Percentiles rank a stretch among this genome's conserved stretches.
phyloP scores from a whole-genome alignment of 345 rosid genomes.

The Schrenkiella parvula region DNA sequence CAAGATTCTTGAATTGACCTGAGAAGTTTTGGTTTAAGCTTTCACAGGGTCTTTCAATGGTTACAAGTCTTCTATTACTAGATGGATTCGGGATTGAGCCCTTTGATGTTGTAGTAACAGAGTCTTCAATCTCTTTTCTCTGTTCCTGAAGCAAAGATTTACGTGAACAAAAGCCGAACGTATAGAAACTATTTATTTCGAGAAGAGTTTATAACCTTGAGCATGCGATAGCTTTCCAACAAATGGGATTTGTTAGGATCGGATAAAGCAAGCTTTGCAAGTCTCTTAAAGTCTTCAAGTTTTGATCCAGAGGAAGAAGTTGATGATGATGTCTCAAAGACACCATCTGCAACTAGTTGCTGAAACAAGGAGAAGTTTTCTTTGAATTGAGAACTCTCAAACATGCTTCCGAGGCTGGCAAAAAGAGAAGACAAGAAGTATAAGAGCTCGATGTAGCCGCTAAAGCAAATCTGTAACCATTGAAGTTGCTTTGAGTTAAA shows the following conservation, averaged over 20 bases:
- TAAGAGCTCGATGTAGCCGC: conserved; percentile 3
- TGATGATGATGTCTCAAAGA: conserved; percentile 60
- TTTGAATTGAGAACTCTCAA: conserved; percentile 73
- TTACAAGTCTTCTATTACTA: conserved; percentile 23
- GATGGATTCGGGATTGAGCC: conserved; percentile 31
- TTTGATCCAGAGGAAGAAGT: conserved; percentile 44
- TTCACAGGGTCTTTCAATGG: conserved; percentile 50
- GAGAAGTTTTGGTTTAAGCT: conserved; percentile 49
- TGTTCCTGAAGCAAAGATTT: conserved; percentile 44
- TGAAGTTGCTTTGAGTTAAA: conserved; percentile 1
- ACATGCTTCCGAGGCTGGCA: conserved; percentile 76
- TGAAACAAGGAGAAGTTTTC: conserved; percentile 68
- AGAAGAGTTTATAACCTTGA: conserved; percentile 53
- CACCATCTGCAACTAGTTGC: conserved; percentile 70
- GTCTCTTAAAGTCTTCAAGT: conserved; percentile 53
- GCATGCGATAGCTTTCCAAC: conserved; percentile 51
- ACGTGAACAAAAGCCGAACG: conserved; percentile 6
- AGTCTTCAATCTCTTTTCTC: conserved; percentile 36
- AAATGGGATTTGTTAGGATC: conserved; percentile 55
- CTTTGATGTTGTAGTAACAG: conserved; percentile 35
- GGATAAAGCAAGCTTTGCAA: conserved; percentile 56
- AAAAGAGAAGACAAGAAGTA: neutral
- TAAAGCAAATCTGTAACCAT: neutral
- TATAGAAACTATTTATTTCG: neutral
- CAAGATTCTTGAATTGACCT: conserved; percentile 43